These are phyloP conservation scores for Venturia asperata DNA, from an alignment of 2,329 filamentous ascomycete genomes.

Conservation along the genomic window DNA sequence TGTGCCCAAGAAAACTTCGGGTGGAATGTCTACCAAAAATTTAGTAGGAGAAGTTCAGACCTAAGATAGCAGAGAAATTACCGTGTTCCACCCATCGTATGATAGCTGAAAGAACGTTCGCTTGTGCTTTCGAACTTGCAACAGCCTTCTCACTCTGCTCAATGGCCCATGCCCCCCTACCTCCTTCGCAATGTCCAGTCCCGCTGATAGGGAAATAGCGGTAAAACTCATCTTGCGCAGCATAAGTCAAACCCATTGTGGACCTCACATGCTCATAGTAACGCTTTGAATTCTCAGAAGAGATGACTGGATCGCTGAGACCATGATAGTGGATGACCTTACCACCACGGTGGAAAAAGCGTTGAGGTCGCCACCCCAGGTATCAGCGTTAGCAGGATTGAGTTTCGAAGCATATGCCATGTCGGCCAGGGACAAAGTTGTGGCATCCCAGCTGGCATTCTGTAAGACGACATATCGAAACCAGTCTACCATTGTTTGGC, in stretches of 20 bases:
- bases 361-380: conserved; percentile 16
- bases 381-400: conserved; percentile 16
- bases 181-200: conserved; percentile 15
- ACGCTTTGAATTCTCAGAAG: conserved; percentile 9
- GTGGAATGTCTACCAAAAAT: not conserved
- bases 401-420: not conserved
- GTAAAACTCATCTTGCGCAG: conserved; percentile 17
- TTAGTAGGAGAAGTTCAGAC: not conserved
- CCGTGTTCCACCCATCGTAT: conserved; percentile 19
- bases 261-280: conserved; percentile 16
- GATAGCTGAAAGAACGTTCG: conserved; percentile 15
- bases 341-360: conserved; percentile 11
- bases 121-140: not conserved
- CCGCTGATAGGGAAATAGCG: conserved; percentile 19
- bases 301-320: conserved; percentile 8
- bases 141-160: not conserved
- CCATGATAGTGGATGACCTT: conserved; percentile 19
- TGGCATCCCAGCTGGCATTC: conserved; percentile 10
- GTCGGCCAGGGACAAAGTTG: conserved; percentile 7
- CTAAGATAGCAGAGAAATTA: not conserved
- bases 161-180: conserved; percentile 14
- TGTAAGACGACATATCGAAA: conserved; percentile 16
- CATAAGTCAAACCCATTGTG: conserved; percentile 8
- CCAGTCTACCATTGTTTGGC: conserved; percentile 4
- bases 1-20: conserved; percentile 20